Percentiles rank a stretch among this genome's conserved stretches.
These are phyloP conservation scores for Nyssa sinensis DNA, from an alignment of 148 eudicot genomes.

Conservation along the genomic window DNA sequence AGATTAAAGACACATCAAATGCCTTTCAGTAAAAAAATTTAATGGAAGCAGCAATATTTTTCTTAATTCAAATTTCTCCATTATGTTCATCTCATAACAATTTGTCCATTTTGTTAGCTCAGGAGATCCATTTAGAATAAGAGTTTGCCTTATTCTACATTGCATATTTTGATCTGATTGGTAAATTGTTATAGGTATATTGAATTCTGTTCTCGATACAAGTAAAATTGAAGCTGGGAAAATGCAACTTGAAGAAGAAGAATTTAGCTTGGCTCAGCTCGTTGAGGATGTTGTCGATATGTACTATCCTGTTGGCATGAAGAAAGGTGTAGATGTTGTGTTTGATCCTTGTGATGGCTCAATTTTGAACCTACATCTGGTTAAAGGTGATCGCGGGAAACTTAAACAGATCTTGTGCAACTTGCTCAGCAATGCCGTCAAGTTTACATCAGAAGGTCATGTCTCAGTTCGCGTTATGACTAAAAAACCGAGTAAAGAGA, in stretches of 20 bases:
- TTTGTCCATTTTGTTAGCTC: no score
- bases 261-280: neutral
- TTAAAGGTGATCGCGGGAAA: constrained; percentile 10
- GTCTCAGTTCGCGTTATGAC: neutral
- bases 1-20: no score
- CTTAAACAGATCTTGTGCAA: constrained; percentile 11
- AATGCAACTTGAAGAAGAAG: constrained; percentile 14
- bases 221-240: constrained; percentile 12
- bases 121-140: no score
- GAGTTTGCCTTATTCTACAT: no score
- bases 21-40: no score
- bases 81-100: no score
- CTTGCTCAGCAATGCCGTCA: constrained; percentile 8
- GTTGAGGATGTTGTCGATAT: constrained; percentile 4
- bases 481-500: constrained; percentile 2
- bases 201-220: constrained; percentile 5
- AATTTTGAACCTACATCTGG: neutral
- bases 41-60: no score
- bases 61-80: no score
- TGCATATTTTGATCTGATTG: neutral
- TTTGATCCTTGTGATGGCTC: constrained; percentile 12
- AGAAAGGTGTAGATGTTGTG: neutral
- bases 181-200: neutral
- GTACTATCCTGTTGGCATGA: neutral
- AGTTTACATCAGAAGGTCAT: constrained; percentile 11